Percentiles rank a stretch among this genome's conserved stretches.
Conservation (phyloP, 345 rosid species). For the Pugionium cornutum region DNA sequence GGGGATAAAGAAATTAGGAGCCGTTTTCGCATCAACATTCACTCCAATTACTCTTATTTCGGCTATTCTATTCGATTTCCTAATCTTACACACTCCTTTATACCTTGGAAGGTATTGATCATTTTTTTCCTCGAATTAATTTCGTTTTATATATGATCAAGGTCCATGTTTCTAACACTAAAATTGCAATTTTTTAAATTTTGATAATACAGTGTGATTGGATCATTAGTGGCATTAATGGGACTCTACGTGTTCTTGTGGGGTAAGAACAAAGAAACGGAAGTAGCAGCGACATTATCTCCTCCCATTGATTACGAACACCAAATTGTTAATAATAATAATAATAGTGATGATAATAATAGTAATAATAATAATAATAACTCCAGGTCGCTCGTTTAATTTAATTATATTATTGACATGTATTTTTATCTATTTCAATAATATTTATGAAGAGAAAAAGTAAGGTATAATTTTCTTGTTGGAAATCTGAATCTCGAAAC, state of each 20-base stretch:
- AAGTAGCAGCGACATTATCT: conserved; percentile 10
- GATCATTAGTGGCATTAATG: conserved; percentile 57
- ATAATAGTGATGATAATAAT: not conserved
- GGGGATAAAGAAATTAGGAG: conserved; percentile 71
- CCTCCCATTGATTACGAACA: conserved; percentile 12
- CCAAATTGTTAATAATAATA: not conserved
- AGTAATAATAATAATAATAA: not conserved
- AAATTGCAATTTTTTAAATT: not conserved
- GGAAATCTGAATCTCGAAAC: conserved; percentile 4
- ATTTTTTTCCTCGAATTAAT: not conserved
- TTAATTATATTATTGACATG: not conserved
- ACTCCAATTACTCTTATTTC: conserved; percentile 58
- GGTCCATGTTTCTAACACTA: conserved; percentile 4
- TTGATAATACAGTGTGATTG: conserved; percentile 51
- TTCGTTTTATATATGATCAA: not conserved
- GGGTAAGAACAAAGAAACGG: conserved; percentile 63
- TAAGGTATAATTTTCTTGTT: conserved; percentile 1
- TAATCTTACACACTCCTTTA: conserved; percentile 60
- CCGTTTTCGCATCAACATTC: conserved; percentile 73
- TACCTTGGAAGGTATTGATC: conserved; percentile 62
- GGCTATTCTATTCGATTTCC: conserved; percentile 63
- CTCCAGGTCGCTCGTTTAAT: conserved; percentile 24
- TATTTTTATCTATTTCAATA: not conserved
- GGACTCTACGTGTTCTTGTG: conserved; percentile 76
- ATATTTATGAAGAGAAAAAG: conserved; percentile 3